Base-by-base conservation (phyloP, 2,329 filamentous ascomycete species). In the Aureobasidium uvarum region DNA sequence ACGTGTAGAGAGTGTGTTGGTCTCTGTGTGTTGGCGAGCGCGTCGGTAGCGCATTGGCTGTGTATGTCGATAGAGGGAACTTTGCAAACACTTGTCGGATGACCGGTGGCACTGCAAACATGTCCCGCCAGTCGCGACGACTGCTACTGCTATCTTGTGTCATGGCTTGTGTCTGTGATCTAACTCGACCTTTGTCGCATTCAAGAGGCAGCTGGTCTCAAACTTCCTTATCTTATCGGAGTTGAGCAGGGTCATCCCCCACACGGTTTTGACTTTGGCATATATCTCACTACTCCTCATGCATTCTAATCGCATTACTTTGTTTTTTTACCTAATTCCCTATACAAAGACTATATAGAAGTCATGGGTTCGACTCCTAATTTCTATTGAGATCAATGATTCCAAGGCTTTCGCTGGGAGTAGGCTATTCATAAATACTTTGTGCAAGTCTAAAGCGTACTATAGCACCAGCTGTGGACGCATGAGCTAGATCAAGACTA, bases 61-160 rank as follows among this genome's bases (percentile, higher is more conserved):
- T 83, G 77, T 96, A 92, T 43, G 87, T 89, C 66, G 84, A 76
- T 60, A 98, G 84, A 31, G 95, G 95, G 72, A 96, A 95, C 67
- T 78, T 81, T 76, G 94, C 89, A 81, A 98, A 99, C 66, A 98
- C 83, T 60, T 84, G 84, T 76, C 91, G 92, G 70, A 98, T 82
- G 20, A 91, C 89, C 13, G 84, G 78, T 8, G 95, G 94, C 64
- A 92, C 83, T 51, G 82, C 77, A 75, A 87, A 83, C 55, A 75
- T 51, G 69, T 68, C 67, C 54, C 65, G 62, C 67, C 60, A 68
- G 67, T 66, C 65, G 20, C 55, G 60, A 33, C 64, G 66, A 41
- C 45, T 67, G 64, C 65, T 59, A 66, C 39, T 56, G 50, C 64
- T 38, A 28, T 65, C 39, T 39, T 56, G 41, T 62, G 50, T 28